Evolutionary conservation across 257 asterid genomes (phyloP).

Genomic region (Schizonepeta tenuifolia): DNA sequence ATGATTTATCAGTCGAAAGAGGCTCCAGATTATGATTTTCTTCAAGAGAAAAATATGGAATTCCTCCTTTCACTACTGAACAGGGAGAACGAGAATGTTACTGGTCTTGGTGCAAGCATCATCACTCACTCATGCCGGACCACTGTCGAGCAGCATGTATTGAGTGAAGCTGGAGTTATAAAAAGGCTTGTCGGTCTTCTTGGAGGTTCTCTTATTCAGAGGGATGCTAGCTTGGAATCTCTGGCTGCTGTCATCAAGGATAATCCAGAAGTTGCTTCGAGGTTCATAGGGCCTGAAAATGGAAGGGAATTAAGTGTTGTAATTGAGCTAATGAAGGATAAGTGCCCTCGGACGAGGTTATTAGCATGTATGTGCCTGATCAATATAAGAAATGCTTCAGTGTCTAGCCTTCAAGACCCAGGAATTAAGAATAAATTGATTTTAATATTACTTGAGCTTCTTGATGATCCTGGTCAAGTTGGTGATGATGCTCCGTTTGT

Average conservation of each 20-base stretch:
- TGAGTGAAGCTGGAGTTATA: conserved; percentile 76
- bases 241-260: conserved; percentile 70
- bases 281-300: conserved; percentile 69
- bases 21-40: conserved; percentile 82
- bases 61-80: conserved; percentile 72
- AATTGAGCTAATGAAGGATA: conserved; percentile 75
- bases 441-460: conserved; percentile 68
- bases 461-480: conserved; percentile 90
- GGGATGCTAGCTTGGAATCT: conserved; percentile 90
- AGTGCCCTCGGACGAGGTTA: conserved; percentile 77
- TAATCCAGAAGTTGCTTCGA: conserved; percentile 69
- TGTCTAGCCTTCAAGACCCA: conserved; percentile 64
- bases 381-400: conserved; percentile 59
- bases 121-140: conserved; percentile 83
- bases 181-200: conserved; percentile 76
- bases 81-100: conserved; percentile 79
- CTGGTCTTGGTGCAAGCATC: conserved; percentile 90
- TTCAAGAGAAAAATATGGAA: conserved; percentile 65
- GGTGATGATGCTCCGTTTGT: conserved; percentile 94
- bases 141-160: conserved; percentile 67
- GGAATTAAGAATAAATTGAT: conserved; percentile 64
- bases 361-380: conserved; percentile 85
- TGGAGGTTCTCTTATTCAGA: conserved; percentile 73
- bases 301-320: conserved; percentile 65
- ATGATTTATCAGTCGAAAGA: conserved; percentile 85